phyloP scores from a whole-genome alignment of 495 filamentous ascomycete genomes.

The Aeminium ludgeri region DNA sequence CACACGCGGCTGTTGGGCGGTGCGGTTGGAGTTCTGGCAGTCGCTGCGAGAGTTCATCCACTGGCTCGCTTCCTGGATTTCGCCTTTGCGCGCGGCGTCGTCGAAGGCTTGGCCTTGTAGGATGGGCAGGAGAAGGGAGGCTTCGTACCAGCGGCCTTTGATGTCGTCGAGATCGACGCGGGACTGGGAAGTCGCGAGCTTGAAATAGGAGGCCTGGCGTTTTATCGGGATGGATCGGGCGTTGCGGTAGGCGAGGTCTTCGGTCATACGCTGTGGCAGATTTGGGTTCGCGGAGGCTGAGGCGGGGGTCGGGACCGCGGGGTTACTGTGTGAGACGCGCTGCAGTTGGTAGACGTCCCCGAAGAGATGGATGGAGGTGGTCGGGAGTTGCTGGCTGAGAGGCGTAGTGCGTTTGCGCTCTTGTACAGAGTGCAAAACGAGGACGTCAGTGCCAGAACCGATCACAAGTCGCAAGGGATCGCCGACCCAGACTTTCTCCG shows the following conservation, averaged over 20 bases:
- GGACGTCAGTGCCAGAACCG: slow-evolving; percentile 31
- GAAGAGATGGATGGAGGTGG: slow-evolving; percentile 18
- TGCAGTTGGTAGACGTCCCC: slow-evolving; percentile 35
- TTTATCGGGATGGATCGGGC: slow-evolving; percentile 24
- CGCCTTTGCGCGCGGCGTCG: slow-evolving; percentile 23
- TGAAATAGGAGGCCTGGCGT: slow-evolving; percentile 29
- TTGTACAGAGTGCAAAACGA: slow-evolving; percentile 31
- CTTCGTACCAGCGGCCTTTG: slow-evolving; percentile 50
- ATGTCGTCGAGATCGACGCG: slow-evolving; percentile 32
- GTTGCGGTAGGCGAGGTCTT: slow-evolving; percentile 33
- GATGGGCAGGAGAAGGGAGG: slow-evolving; percentile 33
- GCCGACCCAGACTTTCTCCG: slow-evolving; percentile 44
- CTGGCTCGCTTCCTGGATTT: slow-evolving; percentile 27
- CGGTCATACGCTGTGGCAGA: slow-evolving; percentile 30
- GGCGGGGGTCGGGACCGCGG: slow-evolving; percentile 7
- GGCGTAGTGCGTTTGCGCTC: slow-evolving; percentile 16
- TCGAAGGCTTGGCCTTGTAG: slow-evolving; percentile 25
- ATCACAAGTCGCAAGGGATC: slow-evolving; percentile 36
- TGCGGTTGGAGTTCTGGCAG: slow-evolving; percentile 13
- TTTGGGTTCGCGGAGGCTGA: slow-evolving; percentile 19
- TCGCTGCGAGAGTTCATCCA: slow-evolving; percentile 36
- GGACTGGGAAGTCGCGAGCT: slow-evolving; percentile 21
- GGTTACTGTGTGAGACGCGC: slow-evolving; percentile 19
- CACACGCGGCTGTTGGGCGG: background rate
- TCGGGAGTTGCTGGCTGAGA: slow-evolving; percentile 6